These are phyloP conservation scores for slime mould (Dictyostelium discoideum) DNA, from an alignment of 78 protist genomes.

Conservation along the genomic window dicty_2.7 NC_007090.3:3809501-3810000, in stretches of 20 bases:
- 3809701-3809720: neutral
- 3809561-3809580: too few species aligned
- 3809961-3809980: constrained; percentile 29
- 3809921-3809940: constrained; percentile 57
- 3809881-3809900: constrained; percentile 7
- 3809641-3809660: neutral
- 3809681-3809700: neutral
- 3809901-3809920: neutral
- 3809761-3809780: constrained; percentile 15
- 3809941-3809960: constrained; percentile 39
- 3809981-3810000: constrained; percentile 21
- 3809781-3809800: constrained; percentile 13
- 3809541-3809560: too few species aligned
- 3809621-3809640: too few species aligned
- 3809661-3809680: neutral
- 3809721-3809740: constrained; percentile 41
- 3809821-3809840: neutral
- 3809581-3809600: too few species aligned
- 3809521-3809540: neutral
- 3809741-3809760: neutral
- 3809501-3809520: neutral
- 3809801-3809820: neutral
- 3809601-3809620: too few species aligned
- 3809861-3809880: constrained; percentile 57
- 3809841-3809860: constrained; percentile 20